Evolutionary conservation across 78 protist species (phyloP), one percentile per base, ranked within the genome.

Genomic region (Dictyostelium intermedium): DNA sequence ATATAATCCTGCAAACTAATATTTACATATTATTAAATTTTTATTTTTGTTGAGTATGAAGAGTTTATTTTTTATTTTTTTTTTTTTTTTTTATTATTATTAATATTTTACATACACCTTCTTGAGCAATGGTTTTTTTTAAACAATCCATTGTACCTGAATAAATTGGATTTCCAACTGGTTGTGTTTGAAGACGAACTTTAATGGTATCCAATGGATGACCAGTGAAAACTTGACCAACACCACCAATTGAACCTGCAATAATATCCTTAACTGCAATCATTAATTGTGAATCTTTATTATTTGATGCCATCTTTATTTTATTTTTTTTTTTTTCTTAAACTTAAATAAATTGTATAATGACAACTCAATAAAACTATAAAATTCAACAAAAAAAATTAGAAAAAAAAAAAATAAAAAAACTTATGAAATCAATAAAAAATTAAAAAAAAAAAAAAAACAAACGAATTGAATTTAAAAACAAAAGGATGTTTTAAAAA

Each of bases 161-260:
- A 34, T 94, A 94, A 27, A 85, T 41, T 77, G 96, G 96, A 16
- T 70, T 45, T 23, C 87, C 89, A 53, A 85, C 92, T 77, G 96
- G 74, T 80, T 94, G 96, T 4, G 96, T 94, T 85, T 94, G 96
- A 34, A 94, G 73, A 34, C 96, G 34, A 34, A 94, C 96, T 32
- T 92, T 92, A 11, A 92, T 84, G 79, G 96, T 92, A 73, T 92
- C 96, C 35, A 92, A 60, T 13, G 96, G 96, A 77, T 92, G 96
- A 7, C 96, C 96, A 9, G 96, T 84, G 32, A 92, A 41, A 2
- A 85, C 86, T 61, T 92, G 96, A 35, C 91, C 96, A 70, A 92
- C 72, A 30, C 96, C 96, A 92, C 96, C 96, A 56, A 92, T 50
- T 27, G 83, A 74, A 37, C 96, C 96, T 16, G 96, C 96, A 23